Percentiles rank a stretch among this genome's conserved stretches.
These are phyloP conservation scores for Phialemoniopsis sp. DNA, from an alignment of 2,329 filamentous ascomycete species.

Conservation along the genomic window DNA sequence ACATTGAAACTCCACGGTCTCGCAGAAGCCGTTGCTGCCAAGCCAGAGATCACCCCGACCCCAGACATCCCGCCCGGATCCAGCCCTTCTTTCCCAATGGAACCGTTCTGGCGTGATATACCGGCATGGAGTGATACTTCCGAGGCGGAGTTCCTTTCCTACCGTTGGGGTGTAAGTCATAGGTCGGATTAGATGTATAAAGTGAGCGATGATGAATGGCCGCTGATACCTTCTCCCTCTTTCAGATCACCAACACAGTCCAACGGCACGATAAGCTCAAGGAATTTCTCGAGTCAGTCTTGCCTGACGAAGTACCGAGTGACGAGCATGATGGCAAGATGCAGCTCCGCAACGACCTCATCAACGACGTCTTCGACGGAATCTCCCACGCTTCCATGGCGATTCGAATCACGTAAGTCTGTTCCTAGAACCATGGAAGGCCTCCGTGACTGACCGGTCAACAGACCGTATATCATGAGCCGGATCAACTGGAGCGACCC, in stretches of 20 bases:
- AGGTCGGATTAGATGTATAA: background rate
- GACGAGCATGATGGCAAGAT: conserved; percentile 21
- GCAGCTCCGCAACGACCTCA: conserved; percentile 46
- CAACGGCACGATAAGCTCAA: conserved; percentile 39
- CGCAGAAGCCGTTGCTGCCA: no score
- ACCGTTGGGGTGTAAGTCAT: conserved; percentile 48
- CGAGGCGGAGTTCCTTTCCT: conserved; percentile 43
- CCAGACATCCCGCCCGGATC: no score
- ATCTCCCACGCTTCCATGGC: conserved; percentile 54
- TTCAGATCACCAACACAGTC: conserved; percentile 43
- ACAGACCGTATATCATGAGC: conserved; percentile 53
- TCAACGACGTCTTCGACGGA: conserved; percentile 48
- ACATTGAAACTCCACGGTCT: no score
- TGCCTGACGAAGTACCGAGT: conserved; percentile 46
- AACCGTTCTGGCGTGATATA: conserved; percentile 48
- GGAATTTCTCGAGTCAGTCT: conserved; percentile 41
- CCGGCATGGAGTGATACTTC: conserved; percentile 43
- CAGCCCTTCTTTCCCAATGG: conserved; percentile 5
- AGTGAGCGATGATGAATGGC: no score
- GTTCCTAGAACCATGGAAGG: background rate
- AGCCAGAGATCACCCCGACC: no score
- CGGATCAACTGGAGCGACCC: conserved; percentile 56
- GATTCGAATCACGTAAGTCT: conserved; percentile 46
- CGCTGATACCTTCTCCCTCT: no score
- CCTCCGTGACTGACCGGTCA: background rate